Evolutionary conservation across 345 rosid species (phyloP), one percentile per base, ranked within the genome.

Genomic region (Erucastrum elatum): DNA sequence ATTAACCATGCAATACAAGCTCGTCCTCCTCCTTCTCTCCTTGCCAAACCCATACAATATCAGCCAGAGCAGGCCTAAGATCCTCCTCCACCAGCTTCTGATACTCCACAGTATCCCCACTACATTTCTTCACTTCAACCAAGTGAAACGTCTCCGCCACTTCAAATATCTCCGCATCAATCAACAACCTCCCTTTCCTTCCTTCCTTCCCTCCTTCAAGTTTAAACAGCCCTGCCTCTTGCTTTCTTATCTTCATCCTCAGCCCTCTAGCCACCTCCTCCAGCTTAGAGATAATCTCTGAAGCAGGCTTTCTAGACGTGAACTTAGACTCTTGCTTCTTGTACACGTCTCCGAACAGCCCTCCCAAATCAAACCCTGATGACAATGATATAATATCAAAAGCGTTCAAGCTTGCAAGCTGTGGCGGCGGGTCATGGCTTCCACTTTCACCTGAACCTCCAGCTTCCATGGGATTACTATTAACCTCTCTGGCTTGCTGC

Each of bases 1-100:
- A 51, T 49, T n/a, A 71, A 6, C 35, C 72, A 34, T 29, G 78
- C 27, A 10, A 78, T 16, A 51, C 64, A 41, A 49, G 79, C 34
- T 80, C 84, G 3, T 82, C 87, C 69, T 82, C 82, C 66, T 88
- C 88, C 34, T 79, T 79, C 26, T 73, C 69, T 1, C 91, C 92
- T 67, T 90, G 91, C 96, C 96, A 90, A 64, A 87, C 91, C 96
- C 94, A 92, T 8, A 90, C 92, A 39, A 92, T 84, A 58, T 92
- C 97, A 6, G 74, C 81, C 6, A 92, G 78, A 63, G 90, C 92
- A 65, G 96, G 96, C 70, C 86, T 81, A 37, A 90, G 84, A 64
- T 82, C 86, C 27, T 90, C 91, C 65, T 84, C 88, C 78, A 92
- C 26, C 31, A 87, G 21, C 87, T 85, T 86, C 79, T 86, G 84